These are phyloP conservation scores for Candida berthetii DNA, from an alignment of 805 yeast genomes.

Conservation along the genomic window DNA sequence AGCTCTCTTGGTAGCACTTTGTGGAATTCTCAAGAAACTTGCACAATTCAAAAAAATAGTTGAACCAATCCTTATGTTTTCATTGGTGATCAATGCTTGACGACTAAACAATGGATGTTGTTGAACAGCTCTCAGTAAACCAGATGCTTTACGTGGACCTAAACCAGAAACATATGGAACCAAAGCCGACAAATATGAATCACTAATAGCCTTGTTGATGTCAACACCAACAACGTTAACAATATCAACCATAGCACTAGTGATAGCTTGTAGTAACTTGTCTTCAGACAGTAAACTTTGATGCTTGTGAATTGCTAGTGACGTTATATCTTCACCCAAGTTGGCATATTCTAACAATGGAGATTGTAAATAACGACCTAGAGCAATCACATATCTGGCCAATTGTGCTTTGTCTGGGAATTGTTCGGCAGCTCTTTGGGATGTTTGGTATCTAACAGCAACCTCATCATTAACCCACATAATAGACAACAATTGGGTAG, in stretches of 20 bases:
- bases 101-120: constrained; percentile 61
- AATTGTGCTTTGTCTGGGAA: constrained; percentile 80
- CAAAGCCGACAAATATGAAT: constrained; percentile 60
- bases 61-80: constrained; percentile 57
- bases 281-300: constrained; percentile 70
- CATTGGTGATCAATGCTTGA: constrained; percentile 78
- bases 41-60: constrained; percentile 88
- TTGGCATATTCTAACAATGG: constrained; percentile 90
- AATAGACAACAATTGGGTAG: constrained; percentile 53
- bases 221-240: constrained; percentile 92
- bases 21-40: constrained; percentile 76
- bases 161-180: constrained; percentile 83
- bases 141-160: constrained; percentile 93
- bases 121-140: constrained; percentile 76
- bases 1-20: constrained; percentile 38
- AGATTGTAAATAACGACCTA: constrained; percentile 88
- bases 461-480: constrained; percentile 91
- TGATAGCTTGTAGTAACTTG: constrained; percentile 56
- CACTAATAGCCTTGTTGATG: constrained; percentile 81
- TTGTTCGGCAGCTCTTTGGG: constrained; percentile 68
- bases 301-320: constrained; percentile 62
- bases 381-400: constrained; percentile 77
- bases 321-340: constrained; percentile 65
- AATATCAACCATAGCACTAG: constrained; percentile 81
- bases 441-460: constrained; percentile 80